Conservation (phyloP, 2,329 filamentous ascomycete genomes). For the Xylariaceae sp. region DNA sequence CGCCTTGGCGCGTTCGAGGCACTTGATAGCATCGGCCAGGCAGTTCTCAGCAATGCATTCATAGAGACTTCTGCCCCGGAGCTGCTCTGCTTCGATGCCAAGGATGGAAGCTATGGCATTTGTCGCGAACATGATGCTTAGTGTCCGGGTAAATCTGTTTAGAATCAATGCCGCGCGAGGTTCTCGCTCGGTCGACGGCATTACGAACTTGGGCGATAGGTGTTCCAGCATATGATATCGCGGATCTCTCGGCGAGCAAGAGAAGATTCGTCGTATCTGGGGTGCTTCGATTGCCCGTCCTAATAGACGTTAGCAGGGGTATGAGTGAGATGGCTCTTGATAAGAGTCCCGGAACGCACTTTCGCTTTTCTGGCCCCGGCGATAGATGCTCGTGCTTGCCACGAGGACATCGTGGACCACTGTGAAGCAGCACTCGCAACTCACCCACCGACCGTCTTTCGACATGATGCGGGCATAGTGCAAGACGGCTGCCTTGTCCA, state of each 20-base stretch:
- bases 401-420: conserved; percentile 84
- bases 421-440: conserved; percentile 85
- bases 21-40: conserved; percentile 68
- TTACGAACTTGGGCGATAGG: conserved; percentile 72
- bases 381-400: conserved; percentile 76
- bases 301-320: conserved; percentile 33
- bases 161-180: conserved; percentile 79
- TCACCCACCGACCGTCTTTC: conserved; percentile 65
- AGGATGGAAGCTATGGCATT: conserved; percentile 70
- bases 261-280: conserved; percentile 71
- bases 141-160: conserved; percentile 76
- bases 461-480: conserved; percentile 71
- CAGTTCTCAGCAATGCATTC: conserved; percentile 78
- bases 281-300: conserved; percentile 73
- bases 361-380: conserved; percentile 61
- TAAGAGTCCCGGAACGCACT: conserved; percentile 50
- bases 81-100: conserved; percentile 62
- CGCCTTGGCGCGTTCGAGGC: conserved; percentile 77
- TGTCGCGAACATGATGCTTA: conserved; percentile 83
- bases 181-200: conserved; percentile 61
- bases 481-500: conserved; percentile 81
- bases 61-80: conserved; percentile 78
- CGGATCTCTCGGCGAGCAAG: conserved; percentile 74
- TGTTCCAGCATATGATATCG: conserved; percentile 88
- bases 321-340: conserved; percentile 1